phyloP scores from a whole-genome alignment of 805 yeast genomes.

The Cyberlindnera sargentensis region DNA sequence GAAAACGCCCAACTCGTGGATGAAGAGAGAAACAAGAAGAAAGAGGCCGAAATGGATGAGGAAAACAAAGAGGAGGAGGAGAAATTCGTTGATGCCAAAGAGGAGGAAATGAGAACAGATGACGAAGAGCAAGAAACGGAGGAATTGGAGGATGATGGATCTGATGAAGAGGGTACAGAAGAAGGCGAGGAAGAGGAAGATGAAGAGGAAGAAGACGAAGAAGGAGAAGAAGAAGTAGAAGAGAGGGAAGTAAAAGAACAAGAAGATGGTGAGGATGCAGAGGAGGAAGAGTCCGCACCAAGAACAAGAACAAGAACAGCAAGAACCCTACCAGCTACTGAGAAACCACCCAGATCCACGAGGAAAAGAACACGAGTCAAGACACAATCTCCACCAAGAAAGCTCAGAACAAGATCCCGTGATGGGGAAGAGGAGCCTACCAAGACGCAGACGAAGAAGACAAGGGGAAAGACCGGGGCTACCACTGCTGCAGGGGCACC shows the following conservation, averaged over 20 bases:
- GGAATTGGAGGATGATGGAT: neutral
- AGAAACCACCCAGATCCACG: neutral
- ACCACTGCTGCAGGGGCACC: neutral
- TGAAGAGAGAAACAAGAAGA: conserved; percentile 11
- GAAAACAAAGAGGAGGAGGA: conserved; percentile 2
- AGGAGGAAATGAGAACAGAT: conserved; percentile 6
- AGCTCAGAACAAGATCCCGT: conserved; percentile 7
- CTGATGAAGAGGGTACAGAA: conserved; percentile 1
- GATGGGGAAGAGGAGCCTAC: conserved; percentile 1
- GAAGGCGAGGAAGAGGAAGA: conserved; percentile 3
- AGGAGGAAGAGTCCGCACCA: conserved; percentile 6
- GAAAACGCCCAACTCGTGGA: conserved; percentile 7
- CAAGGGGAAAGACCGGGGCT: neutral
- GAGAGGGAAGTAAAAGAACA: conserved; percentile 2
- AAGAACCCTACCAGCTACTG: conserved; percentile 3
- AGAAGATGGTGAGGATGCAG: conserved; percentile 9
- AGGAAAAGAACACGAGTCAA: conserved; percentile 3
- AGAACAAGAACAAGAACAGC: conserved; percentile 5
- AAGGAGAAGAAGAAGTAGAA: conserved; percentile 3
- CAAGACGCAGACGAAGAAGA: conserved; percentile 3
- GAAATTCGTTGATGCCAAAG: conserved; percentile 1
- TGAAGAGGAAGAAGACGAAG: conserved; percentile 3
- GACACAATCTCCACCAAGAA: conserved; percentile 1
- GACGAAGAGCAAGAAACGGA: conserved; percentile 6
- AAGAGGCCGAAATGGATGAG: conserved; percentile 12